These are phyloP conservation scores for Pythium rishiriense DNA, from an alignment of 352 stramenopile species.

Conservation along the genomic window DNA sequence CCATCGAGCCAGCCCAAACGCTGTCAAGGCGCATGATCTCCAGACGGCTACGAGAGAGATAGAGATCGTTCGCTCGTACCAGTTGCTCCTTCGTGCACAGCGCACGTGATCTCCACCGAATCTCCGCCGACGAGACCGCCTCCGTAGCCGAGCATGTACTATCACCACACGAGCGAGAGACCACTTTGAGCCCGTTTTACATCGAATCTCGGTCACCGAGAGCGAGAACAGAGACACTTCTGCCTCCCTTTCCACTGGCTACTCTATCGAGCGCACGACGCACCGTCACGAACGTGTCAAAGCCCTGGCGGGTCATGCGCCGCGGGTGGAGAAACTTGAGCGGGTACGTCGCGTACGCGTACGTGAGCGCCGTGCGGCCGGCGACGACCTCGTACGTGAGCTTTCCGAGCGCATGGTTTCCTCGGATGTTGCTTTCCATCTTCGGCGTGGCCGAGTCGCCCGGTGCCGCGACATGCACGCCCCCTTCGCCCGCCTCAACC, in stretches of 20 bases:
- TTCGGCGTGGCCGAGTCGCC: background rate
- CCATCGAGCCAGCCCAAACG: conserved; percentile 3
- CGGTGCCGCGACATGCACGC: background rate
- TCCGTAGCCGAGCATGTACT: conserved; percentile 87
- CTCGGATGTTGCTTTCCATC: conserved; percentile 3
- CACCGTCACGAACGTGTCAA: conserved; percentile 79
- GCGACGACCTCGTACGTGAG: conserved; percentile 76
- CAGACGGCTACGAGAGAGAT: background rate
- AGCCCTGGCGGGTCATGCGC: conserved; percentile 53
- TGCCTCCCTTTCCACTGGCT: background rate
- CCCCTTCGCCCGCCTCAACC: background rate
- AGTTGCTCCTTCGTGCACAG: conserved; percentile 40
- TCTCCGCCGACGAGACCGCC: conserved; percentile 81
- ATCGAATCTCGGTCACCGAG: too few relatives aligned
- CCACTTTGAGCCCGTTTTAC: too few relatives aligned
- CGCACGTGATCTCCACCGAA: conserved; percentile 61
- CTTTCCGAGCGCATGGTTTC: conserved; percentile 36
- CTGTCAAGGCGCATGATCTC: background rate
- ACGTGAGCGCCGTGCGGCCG: conserved; percentile 57
- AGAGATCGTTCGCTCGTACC: conserved; percentile 33
- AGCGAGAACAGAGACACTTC: background rate
- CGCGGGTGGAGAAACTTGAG: conserved; percentile 87
- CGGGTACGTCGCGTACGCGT: conserved; percentile 83
- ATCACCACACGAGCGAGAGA: too few relatives aligned
- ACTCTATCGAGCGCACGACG: background rate